These are phyloP conservation scores for Rubroboletus pulcherrimus DNA, from an alignment of 768 basidiomycete genomes.

Conservation along the genomic window DNA sequence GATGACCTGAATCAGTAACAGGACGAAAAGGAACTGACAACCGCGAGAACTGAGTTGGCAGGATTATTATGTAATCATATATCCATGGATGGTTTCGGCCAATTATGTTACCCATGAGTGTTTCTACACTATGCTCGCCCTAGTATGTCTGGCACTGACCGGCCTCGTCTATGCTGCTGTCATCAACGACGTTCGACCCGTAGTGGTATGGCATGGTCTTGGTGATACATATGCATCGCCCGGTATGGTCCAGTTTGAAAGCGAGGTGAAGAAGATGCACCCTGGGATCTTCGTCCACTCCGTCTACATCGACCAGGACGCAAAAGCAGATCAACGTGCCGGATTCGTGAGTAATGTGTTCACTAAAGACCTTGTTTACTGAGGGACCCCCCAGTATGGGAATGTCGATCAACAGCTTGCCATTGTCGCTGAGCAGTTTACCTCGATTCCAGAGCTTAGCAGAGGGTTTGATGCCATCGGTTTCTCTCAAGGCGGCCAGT, in stretches of 20 bases:
- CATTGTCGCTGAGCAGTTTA: conserved; percentile 60
- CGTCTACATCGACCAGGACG: conserved; percentile 60
- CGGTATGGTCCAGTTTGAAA: conserved; percentile 66
- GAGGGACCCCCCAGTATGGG: conserved; percentile 54
- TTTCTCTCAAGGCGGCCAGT: conserved; percentile 88
- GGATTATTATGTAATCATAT: conserved; percentile 8
- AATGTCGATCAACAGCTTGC: conserved; percentile 70
- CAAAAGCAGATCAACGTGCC: conserved; percentile 61
- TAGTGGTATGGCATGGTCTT: conserved; percentile 79
- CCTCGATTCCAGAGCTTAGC: conserved; percentile 57
- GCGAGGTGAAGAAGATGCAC: conserved; percentile 56
- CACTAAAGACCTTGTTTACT: neutral
- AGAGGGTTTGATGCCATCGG: conserved; percentile 83
- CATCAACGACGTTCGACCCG: conserved; percentile 39
- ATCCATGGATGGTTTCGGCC: neutral
- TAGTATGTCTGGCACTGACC: conserved; percentile 15
- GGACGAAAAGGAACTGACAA: too few species aligned
- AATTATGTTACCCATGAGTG: too few species aligned
- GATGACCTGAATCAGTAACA: too few species aligned
- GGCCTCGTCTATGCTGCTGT: conserved; percentile 10
- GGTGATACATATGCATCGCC: conserved; percentile 75
- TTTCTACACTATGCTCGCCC: conserved; percentile 9
- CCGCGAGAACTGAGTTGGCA: too few species aligned
- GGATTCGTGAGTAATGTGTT: conserved; percentile 57
- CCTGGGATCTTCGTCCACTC: conserved; percentile 78